Conservation (phyloP, 495 filamentous ascomycete genomes). For the Evansstolkia leycettana region DNA sequence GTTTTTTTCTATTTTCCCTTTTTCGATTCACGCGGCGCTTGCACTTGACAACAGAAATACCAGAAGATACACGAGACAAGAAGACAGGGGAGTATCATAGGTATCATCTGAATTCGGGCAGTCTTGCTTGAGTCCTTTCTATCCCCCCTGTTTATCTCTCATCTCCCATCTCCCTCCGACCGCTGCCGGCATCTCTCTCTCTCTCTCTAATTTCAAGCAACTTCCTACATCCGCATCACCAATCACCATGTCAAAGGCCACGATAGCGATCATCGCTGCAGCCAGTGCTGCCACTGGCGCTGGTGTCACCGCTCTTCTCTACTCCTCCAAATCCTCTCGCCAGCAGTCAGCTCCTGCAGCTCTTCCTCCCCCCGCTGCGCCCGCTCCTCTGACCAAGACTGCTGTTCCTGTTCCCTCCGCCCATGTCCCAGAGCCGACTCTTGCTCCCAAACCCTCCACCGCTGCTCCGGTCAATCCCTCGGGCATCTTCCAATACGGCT, state of each 20-base stretch:
- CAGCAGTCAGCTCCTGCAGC: constrained; percentile 30
- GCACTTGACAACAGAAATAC: no score
- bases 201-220: no score
- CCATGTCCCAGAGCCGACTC: constrained; percentile 24
- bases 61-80: no score
- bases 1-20: no score
- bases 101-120: no score
- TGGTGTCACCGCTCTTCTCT: constrained; percentile 68
- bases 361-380: constrained; percentile 19
- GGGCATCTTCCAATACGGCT: constrained; percentile 92
- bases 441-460: constrained; percentile 22
- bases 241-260: constrained; percentile 69
- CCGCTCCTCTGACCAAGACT: constrained; percentile 6
- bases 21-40: no score
- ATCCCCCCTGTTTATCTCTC: no score
- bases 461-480: constrained; percentile 62
- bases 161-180: no score
- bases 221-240: neutral
- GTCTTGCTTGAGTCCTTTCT: no score
- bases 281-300: constrained; percentile 83
- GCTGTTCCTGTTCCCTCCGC: constrained; percentile 8
- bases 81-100: no score
- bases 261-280: constrained; percentile 76
- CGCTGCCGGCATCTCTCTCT: no score
- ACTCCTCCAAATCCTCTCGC: constrained; percentile 44